These are phyloP conservation scores for Aspergillus sp. DNA, from an alignment of 2,329 filamentous ascomycete species.

Conservation along the genomic window DNA sequence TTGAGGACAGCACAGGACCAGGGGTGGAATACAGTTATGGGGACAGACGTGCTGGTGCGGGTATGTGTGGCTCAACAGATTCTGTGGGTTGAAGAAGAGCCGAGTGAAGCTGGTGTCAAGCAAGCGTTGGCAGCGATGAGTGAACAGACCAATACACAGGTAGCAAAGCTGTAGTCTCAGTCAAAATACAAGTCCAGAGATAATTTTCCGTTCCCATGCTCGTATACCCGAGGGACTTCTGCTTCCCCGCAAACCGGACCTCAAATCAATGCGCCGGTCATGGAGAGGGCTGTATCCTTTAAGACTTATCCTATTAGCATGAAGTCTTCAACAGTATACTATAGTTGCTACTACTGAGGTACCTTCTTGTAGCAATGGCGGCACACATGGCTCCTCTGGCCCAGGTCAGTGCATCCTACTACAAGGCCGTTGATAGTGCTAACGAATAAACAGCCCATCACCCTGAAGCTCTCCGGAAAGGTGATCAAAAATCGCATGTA, in stretches of 20 bases:
- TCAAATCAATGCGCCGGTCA: neutral
- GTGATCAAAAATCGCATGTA: constrained; percentile 23
- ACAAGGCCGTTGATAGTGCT: neutral
- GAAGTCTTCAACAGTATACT: neutral
- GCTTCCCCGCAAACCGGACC: neutral
- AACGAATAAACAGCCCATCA: constrained; percentile 14
- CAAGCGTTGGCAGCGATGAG: neutral
- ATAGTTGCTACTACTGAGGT: neutral
- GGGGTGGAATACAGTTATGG: neutral
- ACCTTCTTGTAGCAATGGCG: neutral
- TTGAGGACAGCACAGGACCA: neutral
- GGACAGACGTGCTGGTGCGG: neutral
- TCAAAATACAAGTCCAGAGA: neutral
- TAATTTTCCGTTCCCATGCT: neutral
- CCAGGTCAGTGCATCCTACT: neutral
- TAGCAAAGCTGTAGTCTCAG: neutral
- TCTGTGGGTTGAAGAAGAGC: neutral
- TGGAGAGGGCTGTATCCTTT: neutral
- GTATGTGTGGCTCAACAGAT: neutral
- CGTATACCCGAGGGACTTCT: neutral
- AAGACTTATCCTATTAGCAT: neutral
- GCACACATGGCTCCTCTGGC: neutral
- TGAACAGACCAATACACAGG: neutral
- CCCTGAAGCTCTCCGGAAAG: constrained; percentile 21
- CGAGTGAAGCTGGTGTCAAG: neutral